These are phyloP conservation scores for Kwoniella sp. DNA, from an alignment of 768 basidiomycete species.

Conservation along the genomic window DNA sequence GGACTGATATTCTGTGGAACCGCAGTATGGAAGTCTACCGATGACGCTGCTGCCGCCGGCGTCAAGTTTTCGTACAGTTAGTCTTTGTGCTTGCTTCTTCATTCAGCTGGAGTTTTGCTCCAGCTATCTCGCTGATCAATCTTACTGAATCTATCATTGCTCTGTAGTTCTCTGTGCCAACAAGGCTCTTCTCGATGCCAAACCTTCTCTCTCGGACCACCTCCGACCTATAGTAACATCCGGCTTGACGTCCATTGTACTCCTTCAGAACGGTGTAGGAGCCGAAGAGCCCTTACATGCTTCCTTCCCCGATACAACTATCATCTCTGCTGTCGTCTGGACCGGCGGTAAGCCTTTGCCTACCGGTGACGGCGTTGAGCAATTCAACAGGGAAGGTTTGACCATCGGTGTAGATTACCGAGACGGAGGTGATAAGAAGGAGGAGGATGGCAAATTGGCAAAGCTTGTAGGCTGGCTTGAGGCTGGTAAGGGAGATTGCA, in stretches of 20 bases:
- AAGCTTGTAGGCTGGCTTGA: slow-evolving; percentile 34
- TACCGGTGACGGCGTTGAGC: slow-evolving; percentile 38
- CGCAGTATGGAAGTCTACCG: slow-evolving; percentile 46
- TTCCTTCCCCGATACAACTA: slow-evolving; percentile 44
- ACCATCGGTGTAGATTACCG: slow-evolving; percentile 53
- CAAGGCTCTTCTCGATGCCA: slow-evolving; percentile 52
- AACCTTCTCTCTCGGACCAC: slow-evolving; percentile 46
- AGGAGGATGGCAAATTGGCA: slow-evolving; percentile 40
- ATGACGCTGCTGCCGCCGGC: slow-evolving; percentile 46
- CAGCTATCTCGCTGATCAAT: not conserved
- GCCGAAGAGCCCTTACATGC: slow-evolving; percentile 51
- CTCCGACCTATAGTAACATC: slow-evolving; percentile 40
- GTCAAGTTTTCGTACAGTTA: slow-evolving; percentile 38
- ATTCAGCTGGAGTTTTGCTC: too few species aligned
- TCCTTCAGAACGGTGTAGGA: slow-evolving; percentile 53
- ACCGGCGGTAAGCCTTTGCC: slow-evolving; percentile 44
- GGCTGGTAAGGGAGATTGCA: slow-evolving; percentile 44
- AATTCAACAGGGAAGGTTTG: slow-evolving; percentile 50
- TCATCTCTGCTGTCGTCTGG: slow-evolving; percentile 55
- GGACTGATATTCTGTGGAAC: too few species aligned
- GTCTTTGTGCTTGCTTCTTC: too few species aligned
- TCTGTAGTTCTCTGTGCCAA: slow-evolving; percentile 47
- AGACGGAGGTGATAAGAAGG: slow-evolving; percentile 22
- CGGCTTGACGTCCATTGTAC: slow-evolving; percentile 42
- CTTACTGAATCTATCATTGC: too few species aligned